A percentile compares a stretch with the other conserved stretches of the same genome.
Conservation (phyloP, 1,284 basidiomycete species). For the Cutaneotrichosporon cutaneum region DNA sequence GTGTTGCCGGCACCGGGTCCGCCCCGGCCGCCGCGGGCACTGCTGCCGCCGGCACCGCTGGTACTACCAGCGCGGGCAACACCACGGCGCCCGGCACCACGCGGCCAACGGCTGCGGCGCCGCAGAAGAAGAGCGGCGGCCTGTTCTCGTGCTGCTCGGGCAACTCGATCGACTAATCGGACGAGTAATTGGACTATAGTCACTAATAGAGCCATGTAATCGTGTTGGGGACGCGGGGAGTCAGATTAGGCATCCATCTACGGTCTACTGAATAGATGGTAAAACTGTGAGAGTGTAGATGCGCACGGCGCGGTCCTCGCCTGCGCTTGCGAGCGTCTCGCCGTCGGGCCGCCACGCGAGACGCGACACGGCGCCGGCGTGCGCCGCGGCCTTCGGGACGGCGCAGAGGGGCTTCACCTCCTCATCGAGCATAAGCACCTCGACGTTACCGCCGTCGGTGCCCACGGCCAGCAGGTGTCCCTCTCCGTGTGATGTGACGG, state of each 20-base stretch:
- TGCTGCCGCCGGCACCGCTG: neutral
- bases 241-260: neutral
- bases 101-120: conserved; percentile 11
- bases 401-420: conserved; percentile 17
- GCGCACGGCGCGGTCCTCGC: conserved; percentile 53
- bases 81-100: conserved; percentile 5
- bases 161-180: conserved; percentile 33
- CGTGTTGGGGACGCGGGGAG: neutral
- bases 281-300: conserved; percentile 27
- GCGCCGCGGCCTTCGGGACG: conserved; percentile 33
- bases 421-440: conserved; percentile 32
- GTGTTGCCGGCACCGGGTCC: conserved; percentile 1
- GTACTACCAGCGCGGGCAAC: conserved; percentile 2
- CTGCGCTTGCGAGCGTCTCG: conserved; percentile 49
- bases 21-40: conserved; percentile 5
- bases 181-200: neutral
- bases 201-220: conserved; percentile 1
- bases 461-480: conserved; percentile 50
- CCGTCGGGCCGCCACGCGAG: conserved; percentile 42
- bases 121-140: conserved; percentile 41
- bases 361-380: conserved; percentile 50
- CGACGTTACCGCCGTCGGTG: conserved; percentile 49
- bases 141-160: conserved; percentile 45
- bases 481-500: conserved; percentile 21
- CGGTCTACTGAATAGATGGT: conserved; percentile 11